Evolutionary conservation across 495 filamentous ascomycete genomes (phyloP).

Genomic region (Viridothelium virens): DNA sequence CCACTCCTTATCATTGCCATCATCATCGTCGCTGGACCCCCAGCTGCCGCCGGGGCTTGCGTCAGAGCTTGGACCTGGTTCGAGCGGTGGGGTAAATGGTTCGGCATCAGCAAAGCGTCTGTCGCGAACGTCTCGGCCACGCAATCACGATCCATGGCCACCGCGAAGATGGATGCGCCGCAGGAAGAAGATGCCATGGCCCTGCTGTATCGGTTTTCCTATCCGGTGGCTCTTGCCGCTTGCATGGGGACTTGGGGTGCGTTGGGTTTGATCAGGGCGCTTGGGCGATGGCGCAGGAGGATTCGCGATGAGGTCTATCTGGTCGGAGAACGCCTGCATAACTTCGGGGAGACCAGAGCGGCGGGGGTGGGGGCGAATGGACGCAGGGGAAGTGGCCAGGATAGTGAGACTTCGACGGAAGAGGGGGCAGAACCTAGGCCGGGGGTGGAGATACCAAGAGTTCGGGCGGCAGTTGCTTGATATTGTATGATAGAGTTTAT

Average conservation of each 20-base stretch:
- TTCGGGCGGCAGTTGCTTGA: not conserved
- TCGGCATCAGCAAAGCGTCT: not conserved
- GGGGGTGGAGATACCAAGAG: conserved; percentile 4
- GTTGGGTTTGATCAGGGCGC: conserved; percentile 42
- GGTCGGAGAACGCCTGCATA: conserved; percentile 88
- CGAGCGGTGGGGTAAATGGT: not conserved
- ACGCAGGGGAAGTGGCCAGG: not conserved
- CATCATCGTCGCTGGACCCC: conserved; percentile 52
- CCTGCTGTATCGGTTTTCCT: conserved; percentile 29
- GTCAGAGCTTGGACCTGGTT: conserved; percentile 28
- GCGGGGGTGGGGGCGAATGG: conserved; percentile 11
- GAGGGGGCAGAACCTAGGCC: not conserved
- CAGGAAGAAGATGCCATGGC: conserved; percentile 13
- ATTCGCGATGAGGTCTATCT: conserved; percentile 93
- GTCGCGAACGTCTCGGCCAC: not conserved
- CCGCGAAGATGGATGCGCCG: not conserved
- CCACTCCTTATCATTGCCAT: conserved; percentile 55
- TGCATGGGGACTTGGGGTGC: conserved; percentile 39
- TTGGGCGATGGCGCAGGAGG: conserved; percentile 65
- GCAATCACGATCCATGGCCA: not conserved
- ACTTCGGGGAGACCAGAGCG: conserved; percentile 61
- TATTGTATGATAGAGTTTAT: not conserved
- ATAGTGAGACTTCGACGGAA: not conserved
- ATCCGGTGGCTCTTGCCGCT: conserved; percentile 42
- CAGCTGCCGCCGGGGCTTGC: conserved; percentile 41